Evolutionary conservation across 2,329 filamentous ascomycete genomes (phyloP).

Genomic region (Talaromyces sp.): DNA sequence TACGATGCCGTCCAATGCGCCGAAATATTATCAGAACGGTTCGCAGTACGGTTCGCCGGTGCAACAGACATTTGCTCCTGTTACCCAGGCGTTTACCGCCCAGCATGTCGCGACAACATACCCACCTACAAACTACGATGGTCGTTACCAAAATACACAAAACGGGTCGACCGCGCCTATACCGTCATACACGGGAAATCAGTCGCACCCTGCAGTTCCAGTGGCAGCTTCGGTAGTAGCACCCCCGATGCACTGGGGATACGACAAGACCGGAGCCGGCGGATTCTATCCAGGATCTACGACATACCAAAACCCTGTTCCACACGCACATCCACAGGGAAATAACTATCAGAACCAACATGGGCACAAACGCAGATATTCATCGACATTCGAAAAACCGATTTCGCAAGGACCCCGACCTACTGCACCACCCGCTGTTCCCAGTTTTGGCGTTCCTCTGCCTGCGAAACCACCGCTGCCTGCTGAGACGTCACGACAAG

Average conservation of each 20-base stretch:
- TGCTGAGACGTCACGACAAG: slow-evolving; percentile 34
- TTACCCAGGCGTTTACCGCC: slow-evolving; percentile 28
- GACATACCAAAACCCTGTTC: slow-evolving; percentile 23
- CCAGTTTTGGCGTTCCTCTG: slow-evolving; percentile 46
- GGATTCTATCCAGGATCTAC: slow-evolving; percentile 45
- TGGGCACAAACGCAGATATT: slow-evolving; percentile 39
- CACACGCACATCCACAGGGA: slow-evolving; percentile 26
- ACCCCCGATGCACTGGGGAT: slow-evolving; percentile 56
- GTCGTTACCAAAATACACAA: neutral
- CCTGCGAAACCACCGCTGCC: slow-evolving; percentile 44
- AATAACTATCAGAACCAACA: slow-evolving; percentile 26
- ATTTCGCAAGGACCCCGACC: slow-evolving; percentile 31
- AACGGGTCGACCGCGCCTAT: neutral
- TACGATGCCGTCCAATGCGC: slow-evolving; percentile 24
- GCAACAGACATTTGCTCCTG: slow-evolving; percentile 13
- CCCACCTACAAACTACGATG: slow-evolving; percentile 4
- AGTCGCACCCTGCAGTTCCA: slow-evolving; percentile 3
- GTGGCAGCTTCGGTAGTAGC: slow-evolving; percentile 47
- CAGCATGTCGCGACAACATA: slow-evolving; percentile 4
- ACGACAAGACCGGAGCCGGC: slow-evolving; percentile 52
- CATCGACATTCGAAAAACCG: slow-evolving; percentile 38
- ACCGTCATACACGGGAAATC: neutral
- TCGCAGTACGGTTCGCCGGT: neutral
- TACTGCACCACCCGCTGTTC: slow-evolving; percentile 45
- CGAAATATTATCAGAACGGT: neutral